Conservation (phyloP, 2,329 filamentous ascomycete genomes). For the Setomelanomma holmii region DNA sequence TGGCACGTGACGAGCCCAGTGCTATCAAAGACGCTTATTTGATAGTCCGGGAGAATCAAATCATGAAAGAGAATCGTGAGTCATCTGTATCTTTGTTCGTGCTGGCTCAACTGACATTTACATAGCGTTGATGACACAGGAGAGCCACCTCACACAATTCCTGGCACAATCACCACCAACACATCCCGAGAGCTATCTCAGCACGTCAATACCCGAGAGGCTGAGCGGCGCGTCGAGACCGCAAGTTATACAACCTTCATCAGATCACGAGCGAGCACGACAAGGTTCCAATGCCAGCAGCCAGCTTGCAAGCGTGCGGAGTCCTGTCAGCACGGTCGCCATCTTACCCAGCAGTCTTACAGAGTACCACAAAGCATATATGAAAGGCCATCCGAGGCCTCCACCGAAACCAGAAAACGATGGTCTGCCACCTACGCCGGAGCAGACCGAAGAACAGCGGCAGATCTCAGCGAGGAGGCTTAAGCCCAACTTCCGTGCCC, state of each 20-base stretch:
- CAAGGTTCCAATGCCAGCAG: constrained; percentile 54
- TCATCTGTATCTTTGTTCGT: constrained; percentile 30
- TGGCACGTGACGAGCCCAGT: constrained; percentile 90
- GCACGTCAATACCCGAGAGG: constrained; percentile 41
- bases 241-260: constrained; percentile 33
- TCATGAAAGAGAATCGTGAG: constrained; percentile 95
- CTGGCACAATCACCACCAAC: constrained; percentile 63
- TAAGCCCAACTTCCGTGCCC: constrained; percentile 81
- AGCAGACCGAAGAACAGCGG: constrained; percentile 67
- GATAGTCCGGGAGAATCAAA: constrained; percentile 95
- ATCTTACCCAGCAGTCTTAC: constrained; percentile 91
- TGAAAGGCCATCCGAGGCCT: constrained; percentile 68
- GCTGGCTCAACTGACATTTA: constrained; percentile 21
- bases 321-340: constrained; percentile 77
- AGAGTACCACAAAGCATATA: constrained; percentile 87
- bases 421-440: constrained; percentile 47
- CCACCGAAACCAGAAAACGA: constrained; percentile 28
- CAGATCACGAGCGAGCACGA: constrained; percentile 50
- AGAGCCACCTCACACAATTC: constrained; percentile 61
- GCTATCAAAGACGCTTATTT: constrained; percentile 99
- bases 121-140: constrained; percentile 62
- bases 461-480: constrained; percentile 81
- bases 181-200: constrained; percentile 50
- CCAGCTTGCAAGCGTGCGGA: constrained; percentile 49
- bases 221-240: constrained; percentile 42